A percentile compares a stretch with the other conserved stretches of the same genome.
Conservation (phyloP, 192 early-diverging fungal genomes). For the Podila clonocystis region DNA sequence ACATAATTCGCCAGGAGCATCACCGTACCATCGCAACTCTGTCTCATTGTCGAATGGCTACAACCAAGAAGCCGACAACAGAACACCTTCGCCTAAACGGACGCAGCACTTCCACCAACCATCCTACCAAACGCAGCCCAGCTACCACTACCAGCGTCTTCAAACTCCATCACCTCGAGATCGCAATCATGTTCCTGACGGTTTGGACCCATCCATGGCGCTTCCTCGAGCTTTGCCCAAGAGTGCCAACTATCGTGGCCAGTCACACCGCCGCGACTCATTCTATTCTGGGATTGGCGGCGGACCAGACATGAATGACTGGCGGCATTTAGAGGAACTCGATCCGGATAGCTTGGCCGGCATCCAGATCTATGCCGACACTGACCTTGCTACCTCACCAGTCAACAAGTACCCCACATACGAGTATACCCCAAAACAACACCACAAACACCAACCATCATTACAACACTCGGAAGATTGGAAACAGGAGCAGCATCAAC, state of each 20-base stretch:
- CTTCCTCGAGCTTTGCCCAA: slow-evolving; percentile 40
- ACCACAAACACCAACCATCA: not conserved
- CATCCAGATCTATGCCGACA: slow-evolving; percentile 42
- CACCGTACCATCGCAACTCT: not conserved
- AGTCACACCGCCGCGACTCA: slow-evolving; percentile 30
- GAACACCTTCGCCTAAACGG: not conserved
- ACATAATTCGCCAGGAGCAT: not conserved
- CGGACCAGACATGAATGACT: slow-evolving; percentile 23
- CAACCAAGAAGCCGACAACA: not conserved
- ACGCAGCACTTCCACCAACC: not conserved
- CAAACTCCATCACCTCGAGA: not conserved
- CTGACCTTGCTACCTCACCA: slow-evolving; percentile 18
- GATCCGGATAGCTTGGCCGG: slow-evolving; percentile 34
- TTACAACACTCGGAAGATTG: slow-evolving; percentile 6
- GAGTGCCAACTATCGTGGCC: slow-evolving; percentile 7
- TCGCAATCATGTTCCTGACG: slow-evolving; percentile 16
- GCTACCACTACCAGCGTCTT: slow-evolving; percentile 8
- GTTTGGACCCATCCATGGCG: slow-evolving; percentile 44
- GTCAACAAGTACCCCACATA: slow-evolving; percentile 34
- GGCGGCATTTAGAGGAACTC: slow-evolving; percentile 35
- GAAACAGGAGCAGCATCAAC: slow-evolving; percentile 31
- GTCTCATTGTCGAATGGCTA: not conserved
- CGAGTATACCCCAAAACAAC: slow-evolving; percentile 12
- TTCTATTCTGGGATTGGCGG: slow-evolving; percentile 47
- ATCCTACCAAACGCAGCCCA: not conserved